Base-by-base conservation (phyloP, 2,329 filamentous ascomycete genomes). In the Ceratocystis albifundus region DNA sequence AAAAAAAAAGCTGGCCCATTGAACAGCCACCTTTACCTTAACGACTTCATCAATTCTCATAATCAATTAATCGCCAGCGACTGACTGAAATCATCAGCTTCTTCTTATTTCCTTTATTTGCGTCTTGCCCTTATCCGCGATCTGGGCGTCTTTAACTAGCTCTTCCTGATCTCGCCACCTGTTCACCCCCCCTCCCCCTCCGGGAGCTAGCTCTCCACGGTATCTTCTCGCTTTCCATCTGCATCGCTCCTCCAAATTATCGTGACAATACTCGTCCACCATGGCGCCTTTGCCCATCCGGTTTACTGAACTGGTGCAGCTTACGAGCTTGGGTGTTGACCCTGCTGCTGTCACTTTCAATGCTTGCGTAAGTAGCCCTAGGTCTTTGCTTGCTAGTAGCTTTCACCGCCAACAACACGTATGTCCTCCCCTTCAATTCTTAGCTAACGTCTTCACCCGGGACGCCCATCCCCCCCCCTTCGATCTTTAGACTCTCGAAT, bases 301-400 rank as follows among this genome's bases (percentile, higher is more conserved):
- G 82, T 95, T 96, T 79, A 88, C 88, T 76, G 91, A 96, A 86
- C 84, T 93, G 74, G 83, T 93, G 77, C 89, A 92, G 77, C 80
- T 81, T 76, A 74, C 75, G 73, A 77, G 75, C 71, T 74, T 79
- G 69, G 77, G 78, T 70, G 76, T 80, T 69, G 78, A 83, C 71
- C 73, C 76, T 69, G 72, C 75, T 70, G 76, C 75, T 72, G 90
- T 91, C 81, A 85, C 86, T 75, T 90, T 90, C 81, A 89, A 90
- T 76, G 87, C 86, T 73, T 90, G 87, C 80, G 86, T 89, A 81
- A 79, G 86, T 74, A 22, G 64, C 45, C 66, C 36, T 4, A 36
- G 22, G 53, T 30, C 28, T 30, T 4, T 20, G 12, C 53, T 57
- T 15, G 3, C 12, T 3, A 20, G 50, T 10, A 59, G 62, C 28